Evolutionary conservation across 2,329 filamentous ascomycete species (phyloP), one percentile per base, ranked within the genome.

Genomic region (Dendrostoma leiphaemia): DNA sequence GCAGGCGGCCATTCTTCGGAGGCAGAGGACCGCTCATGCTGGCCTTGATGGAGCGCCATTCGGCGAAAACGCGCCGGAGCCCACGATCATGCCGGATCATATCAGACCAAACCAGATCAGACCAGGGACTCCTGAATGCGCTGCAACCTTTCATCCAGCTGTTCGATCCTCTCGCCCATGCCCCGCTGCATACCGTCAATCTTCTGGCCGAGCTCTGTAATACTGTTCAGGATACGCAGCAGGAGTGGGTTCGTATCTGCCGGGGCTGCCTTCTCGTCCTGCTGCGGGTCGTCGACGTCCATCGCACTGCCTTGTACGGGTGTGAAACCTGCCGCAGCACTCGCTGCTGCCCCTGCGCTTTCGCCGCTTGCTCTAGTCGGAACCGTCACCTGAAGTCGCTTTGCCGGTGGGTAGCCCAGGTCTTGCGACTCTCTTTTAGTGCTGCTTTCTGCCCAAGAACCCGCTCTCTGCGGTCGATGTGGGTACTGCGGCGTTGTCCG

Each of bases 101-200:
- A n/a, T n/a, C n/a, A n/a, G n/a, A n/a, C n/a, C n/a, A n/a, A n/a
- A n/a, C n/a, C n/a, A n/a, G n/a, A 28, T 13, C n/a, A 46, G 10
- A 46, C 12, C 29, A 46, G 13, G 8, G 28, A 57, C 23, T 57
- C 55, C 29, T 51, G 44, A 31, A 57, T 49, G 31, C 51, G 47
- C 48, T 54, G 52, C 47, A 57, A 32, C 13, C 52, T 45, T n/a
- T 57, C 52, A n/a, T 57, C 55, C 29, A 57, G 48, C 47, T 48
- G 29, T 15, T 51, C 34, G 10, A 57, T 43, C 48, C 47, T 54
- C 32, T 47, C 41, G 9, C 49, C 48, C 48, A 57, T 34, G 19
- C 45, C 43, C 24, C 35, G 40, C 21, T 57, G 55, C 51, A 57
- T 47, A 24, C 43, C 35, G 17, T 57, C 51, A 34, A 57, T 54